Conservation (phyloP, 164 flowering plant species). For the Sedum album region DNA sequence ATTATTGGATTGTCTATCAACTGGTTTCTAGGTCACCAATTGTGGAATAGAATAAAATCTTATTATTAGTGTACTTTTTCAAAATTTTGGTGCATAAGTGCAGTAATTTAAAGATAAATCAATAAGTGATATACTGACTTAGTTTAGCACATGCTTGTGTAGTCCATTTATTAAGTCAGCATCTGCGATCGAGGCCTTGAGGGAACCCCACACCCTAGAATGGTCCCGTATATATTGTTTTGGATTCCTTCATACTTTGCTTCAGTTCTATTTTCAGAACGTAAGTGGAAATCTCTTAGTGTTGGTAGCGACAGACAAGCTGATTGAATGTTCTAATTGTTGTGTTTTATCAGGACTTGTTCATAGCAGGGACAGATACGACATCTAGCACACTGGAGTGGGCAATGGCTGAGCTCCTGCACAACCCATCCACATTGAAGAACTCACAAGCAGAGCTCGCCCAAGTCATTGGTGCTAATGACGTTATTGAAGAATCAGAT, state of each 20-base stretch:
- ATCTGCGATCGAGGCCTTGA: too few species aligned
- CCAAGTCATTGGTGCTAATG: constrained; percentile 13
- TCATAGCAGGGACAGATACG: constrained; percentile 18
- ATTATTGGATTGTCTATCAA: background rate
- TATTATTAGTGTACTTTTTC: too few species aligned
- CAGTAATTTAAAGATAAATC: too few species aligned
- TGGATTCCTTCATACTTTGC: too few species aligned
- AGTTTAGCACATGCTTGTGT: too few species aligned
- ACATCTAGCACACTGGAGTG: constrained; percentile 21
- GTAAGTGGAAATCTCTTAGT: too few species aligned
- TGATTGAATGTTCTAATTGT: background rate
- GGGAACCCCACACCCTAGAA: too few species aligned
- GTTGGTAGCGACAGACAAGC: background rate
- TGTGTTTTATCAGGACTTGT: constrained; percentile 16
- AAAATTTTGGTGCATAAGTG: too few species aligned
- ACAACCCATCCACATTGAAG: constrained; percentile 16
- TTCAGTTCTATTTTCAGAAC: background rate
- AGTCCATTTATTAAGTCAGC: too few species aligned
- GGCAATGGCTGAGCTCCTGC: constrained; percentile 25
- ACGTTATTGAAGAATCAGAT: constrained; percentile 17
- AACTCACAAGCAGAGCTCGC: constrained; percentile 16
- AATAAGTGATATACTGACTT: too few species aligned
- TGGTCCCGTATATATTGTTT: too few species aligned
- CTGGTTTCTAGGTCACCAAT: background rate
- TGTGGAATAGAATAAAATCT: background rate